phyloP scores from a whole-genome alignment of 2,329 filamentous ascomycete genomes.

The Coniochaeta sp. region DNA sequence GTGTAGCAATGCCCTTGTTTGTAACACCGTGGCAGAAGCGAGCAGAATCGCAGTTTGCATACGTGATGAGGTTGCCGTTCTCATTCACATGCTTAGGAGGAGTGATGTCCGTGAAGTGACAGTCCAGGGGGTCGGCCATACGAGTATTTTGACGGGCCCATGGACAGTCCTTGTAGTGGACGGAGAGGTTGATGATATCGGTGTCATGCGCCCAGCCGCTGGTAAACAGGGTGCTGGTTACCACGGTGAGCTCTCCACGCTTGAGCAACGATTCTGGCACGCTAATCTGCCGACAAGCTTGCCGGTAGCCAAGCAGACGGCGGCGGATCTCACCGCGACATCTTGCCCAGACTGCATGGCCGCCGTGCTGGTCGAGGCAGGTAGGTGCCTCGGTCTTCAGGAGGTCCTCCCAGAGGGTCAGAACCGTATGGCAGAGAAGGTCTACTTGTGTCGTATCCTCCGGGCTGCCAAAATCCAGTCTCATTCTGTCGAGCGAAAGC shows the following conservation, averaged over 20 bases:
- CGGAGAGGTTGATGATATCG: not conserved
- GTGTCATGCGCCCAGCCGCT: not conserved
- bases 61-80: not conserved
- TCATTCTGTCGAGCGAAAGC: not conserved
- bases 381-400: not conserved
- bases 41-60: not conserved
- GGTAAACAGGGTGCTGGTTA: not conserved
- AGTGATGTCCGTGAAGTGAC: not conserved
- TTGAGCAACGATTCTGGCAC: not conserved
- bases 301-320: not conserved
- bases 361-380: not conserved
- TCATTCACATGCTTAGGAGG: not conserved
- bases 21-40: not conserved
- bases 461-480: not conserved
- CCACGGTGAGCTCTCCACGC: not conserved
- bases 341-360: not conserved
- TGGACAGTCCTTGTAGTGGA: not conserved
- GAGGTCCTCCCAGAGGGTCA: not conserved
- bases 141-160: not conserved
- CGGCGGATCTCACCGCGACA: not conserved
- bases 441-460: not conserved
- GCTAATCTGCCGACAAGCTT: not conserved
- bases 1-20: not conserved
- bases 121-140: not conserved
- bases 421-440: not conserved